phyloP scores from a whole-genome alignment of 805 yeast genomes.

The Metschnikowia matae region DNA sequence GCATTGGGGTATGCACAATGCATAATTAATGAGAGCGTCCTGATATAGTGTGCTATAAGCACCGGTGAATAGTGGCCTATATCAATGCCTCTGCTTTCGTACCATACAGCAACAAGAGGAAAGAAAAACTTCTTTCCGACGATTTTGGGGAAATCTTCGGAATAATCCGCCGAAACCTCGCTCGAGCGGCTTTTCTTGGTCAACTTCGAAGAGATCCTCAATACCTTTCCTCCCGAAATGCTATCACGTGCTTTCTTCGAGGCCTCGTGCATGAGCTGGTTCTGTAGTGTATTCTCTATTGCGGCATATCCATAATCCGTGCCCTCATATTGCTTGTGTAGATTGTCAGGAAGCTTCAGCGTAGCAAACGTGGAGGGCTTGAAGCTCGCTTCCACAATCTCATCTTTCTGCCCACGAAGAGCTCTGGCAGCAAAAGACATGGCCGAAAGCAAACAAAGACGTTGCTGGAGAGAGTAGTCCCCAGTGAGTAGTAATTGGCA shows the following conservation, averaged over 20 bases:
- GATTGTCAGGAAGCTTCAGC: conserved; percentile 41
- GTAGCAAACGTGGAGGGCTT: conserved; percentile 30
- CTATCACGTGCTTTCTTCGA: conserved; percentile 30
- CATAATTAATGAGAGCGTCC: conserved; percentile 53
- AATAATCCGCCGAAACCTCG: conserved; percentile 16
- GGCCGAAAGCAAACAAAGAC: conserved; percentile 65
- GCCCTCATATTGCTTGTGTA: conserved; percentile 43
- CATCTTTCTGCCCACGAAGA: conserved; percentile 59
- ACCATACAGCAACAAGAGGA: conserved; percentile 53
- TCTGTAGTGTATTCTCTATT: conserved; percentile 24
- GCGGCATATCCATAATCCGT: conserved; percentile 17
- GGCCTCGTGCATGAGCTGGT: conserved; percentile 29
- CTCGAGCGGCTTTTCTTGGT: conserved; percentile 11
- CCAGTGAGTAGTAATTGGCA: conserved; percentile 53
- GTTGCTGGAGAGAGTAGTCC: conserved; percentile 77
- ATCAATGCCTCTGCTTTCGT: conserved; percentile 42
- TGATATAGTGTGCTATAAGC: conserved; percentile 54
- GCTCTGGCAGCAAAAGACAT: conserved; percentile 72
- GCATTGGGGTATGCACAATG: conserved; percentile 57
- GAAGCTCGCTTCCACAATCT: conserved; percentile 34
- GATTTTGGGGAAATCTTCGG: conserved; percentile 32
- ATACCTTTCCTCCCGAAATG: conserved; percentile 37
- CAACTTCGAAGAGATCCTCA: conserved; percentile 40
- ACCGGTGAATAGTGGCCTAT: conserved; percentile 54
- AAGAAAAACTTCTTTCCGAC: conserved; percentile 47